Evolutionary conservation across 1,284 basidiomycete species (phyloP), one percentile per base, ranked within the genome.

Genomic region (Ganoderma lucidum): DNA sequence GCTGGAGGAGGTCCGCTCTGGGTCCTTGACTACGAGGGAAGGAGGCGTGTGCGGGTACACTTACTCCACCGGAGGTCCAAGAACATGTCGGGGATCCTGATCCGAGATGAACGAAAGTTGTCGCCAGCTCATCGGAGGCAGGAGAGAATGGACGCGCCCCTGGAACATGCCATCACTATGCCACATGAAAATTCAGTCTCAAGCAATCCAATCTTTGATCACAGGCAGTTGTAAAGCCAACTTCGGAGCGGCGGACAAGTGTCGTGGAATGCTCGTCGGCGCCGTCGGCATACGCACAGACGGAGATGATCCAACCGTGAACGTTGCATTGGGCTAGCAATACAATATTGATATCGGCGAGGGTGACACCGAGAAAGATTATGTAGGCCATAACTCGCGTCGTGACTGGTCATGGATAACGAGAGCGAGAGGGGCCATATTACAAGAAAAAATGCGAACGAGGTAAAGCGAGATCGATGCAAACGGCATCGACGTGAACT

Each of bases 291-390:
- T 35, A 30, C 5, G 23, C 23, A 19, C 48, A 51, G 23, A 51
- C 48, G 53, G 53, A 56, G 28, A 56, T 56, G 30, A 35, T 32
- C 48, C 63, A 62, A 69, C 66, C 71, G 69, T 62, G 67, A 73
- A 69, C 58, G 65, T 65, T 73, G 72, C 72, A 73, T 73, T 73
- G 72, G 67, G 65, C 72, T 73, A 73, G 72, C 72, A 73, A 71
- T 73, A 73, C 72, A 73, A 73, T 67, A 70, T 70, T 28, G 66
- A 70, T 67, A 72, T 70, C 45, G 69, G 69, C 65, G 55, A 51
- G 55, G 35, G 41, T 39, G 45, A 60, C 63, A 56, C 62, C 65
- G 14, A 39, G 10, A 23, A 42, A n/a, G 23, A 23, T 23, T 23
- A 19, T 42, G n/a, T 17, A 23, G 28, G 44, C 44, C n/a, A 8